Evolutionary conservation across 176 grass and related monocot genomes (phyloP).

Genomic region (Raddia distichophylla): DNA sequence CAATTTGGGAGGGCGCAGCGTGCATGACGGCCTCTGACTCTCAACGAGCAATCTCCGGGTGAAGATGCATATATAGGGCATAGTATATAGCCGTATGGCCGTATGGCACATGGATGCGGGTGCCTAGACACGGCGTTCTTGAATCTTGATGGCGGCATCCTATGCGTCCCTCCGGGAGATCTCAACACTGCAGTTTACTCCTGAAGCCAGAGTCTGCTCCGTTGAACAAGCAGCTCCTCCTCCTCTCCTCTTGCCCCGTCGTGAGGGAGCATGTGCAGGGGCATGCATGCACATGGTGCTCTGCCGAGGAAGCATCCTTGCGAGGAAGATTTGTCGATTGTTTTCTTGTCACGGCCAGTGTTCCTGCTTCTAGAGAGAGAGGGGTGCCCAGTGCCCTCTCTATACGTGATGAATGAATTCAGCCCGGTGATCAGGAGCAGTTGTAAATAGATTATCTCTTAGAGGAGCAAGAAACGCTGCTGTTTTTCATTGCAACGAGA

Average conservation of each 20-base stretch:
- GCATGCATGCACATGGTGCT: constrained; percentile 11
- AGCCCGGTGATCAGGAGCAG: too few relatives aligned
- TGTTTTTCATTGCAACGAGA: too few relatives aligned
- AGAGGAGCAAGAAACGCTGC: too few relatives aligned
- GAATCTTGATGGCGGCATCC: background rate
- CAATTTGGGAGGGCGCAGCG: background rate
- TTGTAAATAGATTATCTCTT: too few relatives aligned
- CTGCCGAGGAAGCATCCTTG: constrained; percentile 20
- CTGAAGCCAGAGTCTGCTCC: background rate
- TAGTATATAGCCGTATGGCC: background rate
- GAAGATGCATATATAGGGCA: background rate
- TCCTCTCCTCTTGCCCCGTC: background rate
- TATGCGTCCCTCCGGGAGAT: background rate
- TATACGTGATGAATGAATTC: too few relatives aligned
- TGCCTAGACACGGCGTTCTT: background rate
- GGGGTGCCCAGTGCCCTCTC: too few relatives aligned
- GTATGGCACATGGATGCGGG: background rate
- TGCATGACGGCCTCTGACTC: background rate
- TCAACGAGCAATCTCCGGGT: background rate
- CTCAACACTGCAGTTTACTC: constrained; percentile 17
- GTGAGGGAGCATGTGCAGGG: constrained; percentile 28
- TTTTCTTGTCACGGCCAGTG: constrained; percentile 17
- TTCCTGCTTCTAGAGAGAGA: background rate
- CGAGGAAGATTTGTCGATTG: constrained; percentile 23
- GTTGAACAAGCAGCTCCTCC: background rate